Conservation (phyloP, 1,284 basidiomycete species). For the Kalmanozyma brasiliensis region DNA sequence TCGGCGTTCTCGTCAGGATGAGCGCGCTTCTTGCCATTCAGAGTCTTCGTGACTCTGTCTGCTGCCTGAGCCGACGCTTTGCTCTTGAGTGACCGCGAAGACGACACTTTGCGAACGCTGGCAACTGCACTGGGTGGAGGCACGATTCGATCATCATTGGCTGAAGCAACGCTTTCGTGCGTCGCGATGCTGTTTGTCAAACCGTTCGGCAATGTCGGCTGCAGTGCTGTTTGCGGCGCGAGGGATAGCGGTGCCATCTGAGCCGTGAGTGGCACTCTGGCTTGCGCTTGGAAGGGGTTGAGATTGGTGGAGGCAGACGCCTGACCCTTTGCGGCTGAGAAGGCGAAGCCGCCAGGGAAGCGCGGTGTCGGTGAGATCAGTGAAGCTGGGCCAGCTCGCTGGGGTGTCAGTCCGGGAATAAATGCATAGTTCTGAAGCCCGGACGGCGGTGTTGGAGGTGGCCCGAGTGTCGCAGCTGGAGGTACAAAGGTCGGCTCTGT, state of each 20-base stretch:
- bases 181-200: background rate
- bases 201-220: background rate
- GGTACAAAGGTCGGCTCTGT: background rate
- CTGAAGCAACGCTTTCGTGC: conserved; percentile 13
- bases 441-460: conserved; percentile 30
- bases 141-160: conserved; percentile 24
- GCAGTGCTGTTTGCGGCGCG: conserved; percentile 5
- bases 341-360: conserved; percentile 36
- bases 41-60: background rate
- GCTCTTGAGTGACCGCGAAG: conserved; percentile 21
- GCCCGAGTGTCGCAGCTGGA: conserved; percentile 1
- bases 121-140: conserved; percentile 13
- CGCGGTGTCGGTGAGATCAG: conserved; percentile 29
- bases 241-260: conserved; percentile 30
- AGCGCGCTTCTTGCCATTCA: conserved; percentile 22
- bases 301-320: conserved; percentile 1
- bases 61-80: background rate
- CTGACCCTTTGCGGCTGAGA: conserved; percentile 15
- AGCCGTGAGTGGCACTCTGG: conserved; percentile 16
- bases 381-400: conserved; percentile 12
- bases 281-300: conserved; percentile 10
- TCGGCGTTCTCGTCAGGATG: conserved; percentile 4
- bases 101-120: conserved; percentile 14
- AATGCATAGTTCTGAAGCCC: conserved; percentile 36
- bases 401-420: conserved; percentile 32